phyloP scores from a whole-genome alignment of 306 rosid genomes.

The Pyrus pyrifolia region DNA sequence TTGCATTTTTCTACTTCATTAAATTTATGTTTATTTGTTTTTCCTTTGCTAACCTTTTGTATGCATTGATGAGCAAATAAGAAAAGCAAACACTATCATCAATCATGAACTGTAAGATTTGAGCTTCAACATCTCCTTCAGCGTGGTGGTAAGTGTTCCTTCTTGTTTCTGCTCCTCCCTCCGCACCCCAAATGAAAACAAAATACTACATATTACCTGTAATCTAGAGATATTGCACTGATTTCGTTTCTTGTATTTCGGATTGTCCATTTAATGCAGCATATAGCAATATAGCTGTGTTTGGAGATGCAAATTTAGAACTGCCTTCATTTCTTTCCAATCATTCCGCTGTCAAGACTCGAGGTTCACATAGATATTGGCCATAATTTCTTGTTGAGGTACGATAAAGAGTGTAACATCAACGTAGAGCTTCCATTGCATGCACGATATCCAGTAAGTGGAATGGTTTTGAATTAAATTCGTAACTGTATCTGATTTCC shows the following conservation, averaged over 20 bases:
- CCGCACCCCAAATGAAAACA: not conserved
- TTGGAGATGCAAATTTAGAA: constrained; percentile 87
- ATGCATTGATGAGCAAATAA: not conserved
- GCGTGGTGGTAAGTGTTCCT: constrained; percentile 50
- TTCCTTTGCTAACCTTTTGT: not conserved
- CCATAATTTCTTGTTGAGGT: constrained; percentile 21
- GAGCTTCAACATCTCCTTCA: constrained; percentile 75
- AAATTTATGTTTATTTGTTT: not conserved
- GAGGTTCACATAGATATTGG: constrained; percentile 60
- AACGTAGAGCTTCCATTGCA: constrained; percentile 58
- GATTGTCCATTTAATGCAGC: constrained; percentile 32
- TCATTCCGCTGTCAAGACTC: constrained; percentile 44
- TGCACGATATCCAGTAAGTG: constrained; percentile 73
- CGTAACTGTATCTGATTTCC: not conserved
- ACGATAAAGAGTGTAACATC: constrained; percentile 26
- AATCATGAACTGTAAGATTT: constrained; percentile 8
- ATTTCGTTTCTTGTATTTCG: constrained; percentile 3
- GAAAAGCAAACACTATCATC: not conserved
- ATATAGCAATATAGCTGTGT: constrained; percentile 50
- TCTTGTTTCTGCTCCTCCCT: not conserved
- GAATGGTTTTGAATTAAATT: not conserved
- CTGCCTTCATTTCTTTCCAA: constrained; percentile 73
- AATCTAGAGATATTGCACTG: constrained; percentile 3
- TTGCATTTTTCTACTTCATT: not conserved
- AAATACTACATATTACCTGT: not conserved